Percentiles rank a stretch among this genome's conserved stretches.
Evolutionary conservation across 2,329 filamentous ascomycete species (phyloP).

Genomic region (Aspergillus bombycis): DNA sequence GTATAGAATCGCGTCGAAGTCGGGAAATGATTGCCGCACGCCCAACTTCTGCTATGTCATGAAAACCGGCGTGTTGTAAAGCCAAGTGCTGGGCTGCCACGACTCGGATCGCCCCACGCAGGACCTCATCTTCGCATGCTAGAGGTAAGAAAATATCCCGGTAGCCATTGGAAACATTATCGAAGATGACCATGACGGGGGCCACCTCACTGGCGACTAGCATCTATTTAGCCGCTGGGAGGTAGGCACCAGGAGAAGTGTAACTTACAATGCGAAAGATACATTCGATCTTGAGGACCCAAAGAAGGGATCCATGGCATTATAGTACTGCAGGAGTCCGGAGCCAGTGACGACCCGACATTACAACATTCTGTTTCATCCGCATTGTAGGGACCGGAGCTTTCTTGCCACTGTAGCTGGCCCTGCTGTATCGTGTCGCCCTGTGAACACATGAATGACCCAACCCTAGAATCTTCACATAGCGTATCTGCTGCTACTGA

Average conservation of each 20-base stretch:
- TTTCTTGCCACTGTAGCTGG: background rate
- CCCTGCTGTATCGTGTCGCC: background rate
- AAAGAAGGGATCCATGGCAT: conserved; percentile 20
- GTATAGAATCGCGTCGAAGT: conserved; percentile 18
- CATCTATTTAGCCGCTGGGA: background rate
- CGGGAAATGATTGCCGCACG: conserved; percentile 22
- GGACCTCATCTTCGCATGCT: conserved; percentile 27
- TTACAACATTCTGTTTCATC: background rate
- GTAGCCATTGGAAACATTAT: conserved; percentile 34
- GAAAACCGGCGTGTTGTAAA: conserved; percentile 10
- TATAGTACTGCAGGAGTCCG: background rate
- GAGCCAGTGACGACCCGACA: background rate
- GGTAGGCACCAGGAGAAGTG: background rate
- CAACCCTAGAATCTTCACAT: background rate
- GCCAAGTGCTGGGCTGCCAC: conserved; percentile 29
- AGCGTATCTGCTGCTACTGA: background rate
- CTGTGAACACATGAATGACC: background rate
- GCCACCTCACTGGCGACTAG: conserved; percentile 30
- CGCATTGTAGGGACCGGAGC: background rate
- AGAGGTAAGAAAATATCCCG: conserved; percentile 33
- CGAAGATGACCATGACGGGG: conserved; percentile 34
- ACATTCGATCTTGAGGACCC: conserved; percentile 14
- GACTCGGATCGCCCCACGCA: conserved; percentile 26
- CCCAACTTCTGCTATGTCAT: conserved; percentile 17
- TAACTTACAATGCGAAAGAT: conserved; percentile 21